Base-by-base conservation (phyloP, 1,139 yeast genomes). In the Dujonia santamariae region DNA sequence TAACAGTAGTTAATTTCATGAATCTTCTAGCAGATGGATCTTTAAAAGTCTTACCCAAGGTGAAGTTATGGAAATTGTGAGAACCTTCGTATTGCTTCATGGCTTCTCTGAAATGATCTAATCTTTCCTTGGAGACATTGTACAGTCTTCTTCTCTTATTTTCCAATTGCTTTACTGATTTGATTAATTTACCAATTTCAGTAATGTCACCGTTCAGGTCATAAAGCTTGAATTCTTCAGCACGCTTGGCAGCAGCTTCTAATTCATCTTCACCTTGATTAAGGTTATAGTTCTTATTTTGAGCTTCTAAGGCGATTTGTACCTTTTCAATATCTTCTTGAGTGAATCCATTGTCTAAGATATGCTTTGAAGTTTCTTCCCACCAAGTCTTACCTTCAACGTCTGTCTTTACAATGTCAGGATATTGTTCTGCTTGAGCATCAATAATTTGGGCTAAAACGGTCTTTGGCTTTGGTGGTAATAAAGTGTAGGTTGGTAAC, bases 21-120 rank as follows among this genome's bases (percentile, higher is more conserved):
- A 66, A 84, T 50, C 99, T 70, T 40, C 74, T 71, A 2, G 96
- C 82, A 44, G 95, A 82, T 19, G 96, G 83, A 48, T 92, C 97
- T 46, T 78, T 83, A 61, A 74, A 87, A n/a, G 72, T 61, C 57
- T 92, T 92, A 17, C 97, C 97, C 37, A 87, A 63, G 0, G 98
- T 94, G 62, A 85, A 92, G 57, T 92, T 92, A 59, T 92, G 97
- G 72, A 90, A 92, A 56, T 92, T 92, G 59, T 92, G 96, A 25
- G 88, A 80, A 11, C 97, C 97, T 44, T 81, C 75, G 52, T 85
- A 92, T 38, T 74, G 71, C 36, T 75, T 64, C 75, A 92, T 76
- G 4, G 90, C 84, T 12, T 72, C 65, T 43, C 94, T 72, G 50
- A 90, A 74, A 28, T 69, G 54, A 5, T 71, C 71, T 23, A 92